phyloP scores from a whole-genome alignment of 2,329 filamentous ascomycete species.

The Pseudopyricularia cyperi region DNA sequence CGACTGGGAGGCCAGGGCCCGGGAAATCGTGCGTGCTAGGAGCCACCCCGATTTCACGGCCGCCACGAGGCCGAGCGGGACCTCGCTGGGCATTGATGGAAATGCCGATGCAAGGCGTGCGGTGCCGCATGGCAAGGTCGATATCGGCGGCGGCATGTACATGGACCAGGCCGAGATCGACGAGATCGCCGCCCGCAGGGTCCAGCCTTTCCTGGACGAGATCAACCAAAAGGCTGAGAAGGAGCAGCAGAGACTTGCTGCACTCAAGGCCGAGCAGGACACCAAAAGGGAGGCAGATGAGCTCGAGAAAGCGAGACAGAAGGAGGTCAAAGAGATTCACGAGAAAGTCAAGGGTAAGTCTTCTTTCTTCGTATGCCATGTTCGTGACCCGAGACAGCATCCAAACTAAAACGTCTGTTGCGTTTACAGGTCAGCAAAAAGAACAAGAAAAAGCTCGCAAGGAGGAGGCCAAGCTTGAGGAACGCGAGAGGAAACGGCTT shows the following conservation, averaged over 20 bases:
- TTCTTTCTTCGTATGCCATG: no score
- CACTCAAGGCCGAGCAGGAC: conserved; percentile 50
- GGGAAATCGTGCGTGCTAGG: conserved; percentile 53
- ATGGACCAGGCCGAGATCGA: conserved; percentile 70
- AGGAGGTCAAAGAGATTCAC: conserved; percentile 38
- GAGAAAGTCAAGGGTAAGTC: conserved; percentile 46
- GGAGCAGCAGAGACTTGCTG: conserved; percentile 53
- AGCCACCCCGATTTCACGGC: neutral
- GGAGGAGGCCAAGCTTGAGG: conserved; percentile 27
- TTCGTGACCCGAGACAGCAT: no score
- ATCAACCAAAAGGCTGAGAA: conserved; percentile 67
- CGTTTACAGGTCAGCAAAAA: conserved; percentile 28
- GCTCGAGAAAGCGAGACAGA: conserved; percentile 33
- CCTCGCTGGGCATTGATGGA: neutral
- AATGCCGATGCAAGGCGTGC: neutral
- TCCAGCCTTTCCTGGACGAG: conserved; percentile 76
- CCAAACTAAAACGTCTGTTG: conserved; percentile 8
- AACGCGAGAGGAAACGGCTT: no score
- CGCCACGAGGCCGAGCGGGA: neutral
- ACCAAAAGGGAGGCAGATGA: conserved; percentile 21
- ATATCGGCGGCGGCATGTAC: conserved; percentile 71
- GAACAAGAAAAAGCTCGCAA: conserved; percentile 26
- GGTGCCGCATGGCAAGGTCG: conserved; percentile 29
- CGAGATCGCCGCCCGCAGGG: conserved; percentile 59
- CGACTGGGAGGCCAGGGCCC: conserved; percentile 70